Evolutionary conservation across 176 grass and related monocot genomes (phyloP), one percentile per base, ranked within the genome.

Genomic region (sorghum (Sorghum bicolor)): DNA sequence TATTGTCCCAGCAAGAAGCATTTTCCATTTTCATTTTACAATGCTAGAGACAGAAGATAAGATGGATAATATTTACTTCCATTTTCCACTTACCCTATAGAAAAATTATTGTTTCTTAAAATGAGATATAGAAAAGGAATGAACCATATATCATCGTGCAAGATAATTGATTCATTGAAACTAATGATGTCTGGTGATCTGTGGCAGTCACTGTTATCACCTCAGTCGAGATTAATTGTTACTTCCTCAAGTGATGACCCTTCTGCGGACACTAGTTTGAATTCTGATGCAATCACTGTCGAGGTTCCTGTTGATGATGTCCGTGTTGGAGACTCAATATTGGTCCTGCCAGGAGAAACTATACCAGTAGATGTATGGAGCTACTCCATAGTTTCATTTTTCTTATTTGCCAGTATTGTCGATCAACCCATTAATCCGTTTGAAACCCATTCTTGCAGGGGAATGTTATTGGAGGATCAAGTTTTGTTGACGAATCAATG

Each of bases 401-500:
- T 88, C 37, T 57, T 67, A 37, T 58, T 82, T 84, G 72, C 34
- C 52, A 67, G 37, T 60, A 77, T 81, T 70, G 74, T 73, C 60
- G 41, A 78, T 16, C 38, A 48, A 44, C 81, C 31, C 47, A 77
- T 62, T 61, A 55, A 29, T 57, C 10, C 45, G 44, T 44, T 34
- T 74, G 20, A 24, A 10, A 58, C 22, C n/a, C 11, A 55, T 79
- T 40, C 36, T 37, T 88, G 17, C 78, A 95, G 96, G 96, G 96
- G n/a, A 92, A 85, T 86, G 89, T 98, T 43, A 74, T 86, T 25
- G 91, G 63, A 73, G 96, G 96, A 6, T 93, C 88, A 76, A 95
- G 96, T 90, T 93, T 90, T 90, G 96, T 98, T 41, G 93, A 98
- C 30, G 96, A 98, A 87, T 95, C 96, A 67, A 98, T 98, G 96